A percentile compares a stretch with the other conserved stretches of the same genome.
phyloP scores from a whole-genome alignment of 2,329 filamentous ascomycete genomes.

The Cercospora canescens region DNA sequence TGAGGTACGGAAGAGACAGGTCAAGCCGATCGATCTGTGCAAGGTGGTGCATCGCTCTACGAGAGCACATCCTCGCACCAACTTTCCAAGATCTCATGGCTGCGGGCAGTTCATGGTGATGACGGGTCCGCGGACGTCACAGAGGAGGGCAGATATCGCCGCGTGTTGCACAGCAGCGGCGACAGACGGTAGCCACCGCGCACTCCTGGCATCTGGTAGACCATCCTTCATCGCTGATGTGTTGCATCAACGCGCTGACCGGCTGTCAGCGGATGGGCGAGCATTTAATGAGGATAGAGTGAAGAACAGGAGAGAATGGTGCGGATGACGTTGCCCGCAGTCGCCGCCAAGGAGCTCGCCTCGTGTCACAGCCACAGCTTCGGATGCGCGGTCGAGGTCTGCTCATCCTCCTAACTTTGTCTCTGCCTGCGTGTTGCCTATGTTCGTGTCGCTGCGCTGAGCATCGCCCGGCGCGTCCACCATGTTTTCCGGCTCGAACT shows the following conservation, averaged over 20 bases:
- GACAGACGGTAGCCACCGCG: neutral
- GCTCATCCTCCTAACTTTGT: neutral
- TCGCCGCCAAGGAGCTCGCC: neutral
- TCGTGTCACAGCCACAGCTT: constrained; percentile 2
- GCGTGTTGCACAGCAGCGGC: neutral
- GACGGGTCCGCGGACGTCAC: neutral
- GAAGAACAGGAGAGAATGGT: neutral
- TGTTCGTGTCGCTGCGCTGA: neutral
- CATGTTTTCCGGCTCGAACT: constrained; percentile 92
- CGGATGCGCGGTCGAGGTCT: constrained; percentile 7
- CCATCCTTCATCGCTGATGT: neutral
- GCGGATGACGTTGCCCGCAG: neutral
- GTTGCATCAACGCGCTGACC: neutral
- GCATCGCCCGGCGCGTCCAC: constrained; percentile 16
- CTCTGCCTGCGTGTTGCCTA: neutral
- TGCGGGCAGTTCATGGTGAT: neutral
- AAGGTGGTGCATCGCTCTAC: no score
- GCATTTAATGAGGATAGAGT: neutral
- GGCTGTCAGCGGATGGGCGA: neutral
- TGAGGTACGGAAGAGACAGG: no score
- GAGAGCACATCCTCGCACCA: neutral
- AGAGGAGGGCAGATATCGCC: neutral
- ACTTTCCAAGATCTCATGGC: neutral
- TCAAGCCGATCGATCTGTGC: no score
- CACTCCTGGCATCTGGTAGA: neutral